Base-by-base conservation (phyloP, 2,329 filamentous ascomycete species). In the Epichloe hybrida region DNA sequence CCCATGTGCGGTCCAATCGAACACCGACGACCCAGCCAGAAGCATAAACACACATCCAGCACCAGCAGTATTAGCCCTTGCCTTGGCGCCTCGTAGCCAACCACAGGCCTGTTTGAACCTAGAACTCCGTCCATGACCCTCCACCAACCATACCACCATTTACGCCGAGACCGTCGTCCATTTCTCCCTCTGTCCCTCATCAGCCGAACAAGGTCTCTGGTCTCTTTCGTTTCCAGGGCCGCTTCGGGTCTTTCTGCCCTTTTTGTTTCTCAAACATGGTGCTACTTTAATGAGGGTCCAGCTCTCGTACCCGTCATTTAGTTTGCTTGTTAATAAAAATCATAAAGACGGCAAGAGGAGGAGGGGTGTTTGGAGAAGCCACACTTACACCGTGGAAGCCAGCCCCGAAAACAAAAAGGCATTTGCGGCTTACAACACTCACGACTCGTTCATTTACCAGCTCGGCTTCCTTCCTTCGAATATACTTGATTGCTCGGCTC, bases 251-350 rank as follows among this genome's bases (percentile, higher is more conserved):
- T 46, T 44, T 46, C 39, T 48, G 21, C 48, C 42, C 48, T 54
- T 53, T 53, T 51, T 53, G 38, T 52, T 58, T 48, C 45, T 51
- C 57, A 48, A 58, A 54, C 57, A 62, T 63, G 62, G 59, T 56
- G 51, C 50, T 54, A 53, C 34, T 53, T 40, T 46, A 46, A 49
- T 53, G 52, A 48, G 49, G 35, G 49, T 47, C 23, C 45, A 41
- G 37, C 27, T 39, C 38, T 52, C 40, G 37, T 52, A 40, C 50
- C 37, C 37, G 20, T 42, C 15, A 35, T 49, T 52, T 46, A 20
- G 27, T 42, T 37, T 48, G 41, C 38, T 34, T 42, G 38, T 20
- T 49, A 11, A 27, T 42, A n/a, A 46, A 20, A 11, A 41, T 20
- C 20, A 20, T 27, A n/a, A 43, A 46, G 34, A 46, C 36, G 38